Base-by-base conservation (phyloP, 306 rosid species). In the Dalbergia cultrata region DNA sequence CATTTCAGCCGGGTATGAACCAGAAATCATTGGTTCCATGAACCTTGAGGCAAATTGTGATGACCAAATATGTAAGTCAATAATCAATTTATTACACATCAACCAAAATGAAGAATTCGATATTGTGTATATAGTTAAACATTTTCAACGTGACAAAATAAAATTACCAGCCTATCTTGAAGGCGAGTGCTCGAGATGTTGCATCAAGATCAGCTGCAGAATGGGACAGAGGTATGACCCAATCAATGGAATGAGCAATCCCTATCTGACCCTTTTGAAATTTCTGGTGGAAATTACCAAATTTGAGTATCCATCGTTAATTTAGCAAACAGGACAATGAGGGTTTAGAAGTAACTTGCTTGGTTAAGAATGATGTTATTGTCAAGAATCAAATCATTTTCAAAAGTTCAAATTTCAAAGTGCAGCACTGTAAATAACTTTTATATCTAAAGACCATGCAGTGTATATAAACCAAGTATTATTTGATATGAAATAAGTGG, bases 1-100 rank as follows among this genome's bases (percentile, higher is more conserved):
- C 92, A 89, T 89, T 62, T 52, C 80, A 18, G 34, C 7, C 6
- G 90, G 92, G 78, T 89, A 89, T 4, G 74, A 56, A 19, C 90
- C 90, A 10, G 64, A 75, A 31, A 52, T 45, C 21, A 84, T 11
- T n/a, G 89, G 89, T 13, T 86, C 81, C 80, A 84, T 76, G 22
- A 82, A 61, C 89, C 91, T 88, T 21, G n/a, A 39, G 9, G 39
- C 17, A 16, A 60, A 79, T 52, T 52, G 18, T 16, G 58, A 52
- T 18, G 16, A 13, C 16, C 2, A 26, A 1, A 26, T 26, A 3
- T 18, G 1, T 52, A 65, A 74, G 2, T 16, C n/a, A 50, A 14
- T 50, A 26, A 26, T 26, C 31, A 26, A 26, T 26, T 43, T 43
- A 7, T 43, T 43, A 43, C 49, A 16, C 21, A 37, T 60, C 17